Base-by-base conservation (phyloP, 2,329 filamentous ascomycete species). In the Alternaria sp. region DNA sequence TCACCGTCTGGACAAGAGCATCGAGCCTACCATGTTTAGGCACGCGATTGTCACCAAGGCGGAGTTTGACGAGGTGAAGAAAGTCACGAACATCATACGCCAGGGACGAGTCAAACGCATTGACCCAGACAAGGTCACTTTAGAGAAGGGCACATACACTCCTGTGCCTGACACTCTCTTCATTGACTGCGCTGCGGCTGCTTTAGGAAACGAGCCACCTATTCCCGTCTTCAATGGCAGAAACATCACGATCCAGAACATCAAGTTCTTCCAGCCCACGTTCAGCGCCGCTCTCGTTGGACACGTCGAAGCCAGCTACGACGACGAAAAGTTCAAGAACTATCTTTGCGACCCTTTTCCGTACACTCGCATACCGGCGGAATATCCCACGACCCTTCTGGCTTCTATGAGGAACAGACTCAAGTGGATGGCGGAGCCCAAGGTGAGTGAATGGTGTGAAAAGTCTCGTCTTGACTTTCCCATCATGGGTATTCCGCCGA, bases 151-250 rank as follows among this genome's bases (percentile, higher is more conserved):
- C 19, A 45, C 43, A 13, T 45, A 45, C 11, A 45, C 11, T 19
- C 43, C 43, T 19, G 17, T 45, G 3, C 43, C 19, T 21, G 58
- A 57, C 32, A 57, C 40, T 36, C 44, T 65, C 52, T 43, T 61
- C 11, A 21, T 45, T 2, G 11, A 45, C 19, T 45, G 43, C 1
- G 1, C 43, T 45, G 43, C 43, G 9, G 0, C 17, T 21, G 11
- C 0, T 45, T 5, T 45, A 5, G 43, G 17, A 45, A 45, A 45
- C 19, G 17, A 13, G 43, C 36, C n/a, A 11, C 36, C 36, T 11
- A 8, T 7, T 6, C 43, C 43, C 0, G 43, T 45, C 43, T 45
- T 45, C 7, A 45, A 21, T 45, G 11, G 43, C 43, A 45, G 19
- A 45, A 19, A 45, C 43, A 45, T 45, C 0, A 45, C 43, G 6